Conservation (phyloP, 768 basidiomycete species). For the Auricularia heimuer region DNA sequence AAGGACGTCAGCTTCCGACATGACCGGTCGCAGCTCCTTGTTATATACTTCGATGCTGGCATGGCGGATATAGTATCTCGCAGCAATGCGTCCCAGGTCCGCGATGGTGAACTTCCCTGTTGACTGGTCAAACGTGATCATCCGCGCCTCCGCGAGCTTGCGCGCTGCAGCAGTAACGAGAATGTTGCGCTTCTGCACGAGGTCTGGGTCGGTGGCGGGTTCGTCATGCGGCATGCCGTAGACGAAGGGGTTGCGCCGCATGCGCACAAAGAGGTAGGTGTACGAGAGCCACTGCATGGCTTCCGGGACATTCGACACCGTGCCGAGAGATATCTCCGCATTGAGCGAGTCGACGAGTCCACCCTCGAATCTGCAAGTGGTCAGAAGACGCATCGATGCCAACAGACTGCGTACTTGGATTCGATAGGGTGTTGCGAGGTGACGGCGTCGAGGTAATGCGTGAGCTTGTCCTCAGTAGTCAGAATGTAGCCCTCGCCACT, state of each 20-base stretch:
- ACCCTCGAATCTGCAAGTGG: constrained; percentile 45
- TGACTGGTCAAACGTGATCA: constrained; percentile 67
- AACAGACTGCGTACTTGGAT: constrained; percentile 55
- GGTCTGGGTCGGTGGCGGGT: constrained; percentile 56
- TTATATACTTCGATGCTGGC: constrained; percentile 84
- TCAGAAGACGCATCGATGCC: neutral
- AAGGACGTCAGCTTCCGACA: constrained; percentile 91
- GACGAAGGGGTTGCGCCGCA: constrained; percentile 81
- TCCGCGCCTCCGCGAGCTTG: constrained; percentile 56
- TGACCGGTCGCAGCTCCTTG: constrained; percentile 58
- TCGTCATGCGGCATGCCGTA: constrained; percentile 74
- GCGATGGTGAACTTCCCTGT: constrained; percentile 58
- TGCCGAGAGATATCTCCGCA: constrained; percentile 90
- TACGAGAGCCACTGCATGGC: constrained; percentile 94
- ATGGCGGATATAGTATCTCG: constrained; percentile 89
- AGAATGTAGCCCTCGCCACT: constrained; percentile 98
- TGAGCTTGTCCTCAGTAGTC: constrained; percentile 85
- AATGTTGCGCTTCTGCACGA: constrained; percentile 58
- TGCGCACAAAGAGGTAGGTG: constrained; percentile 91
- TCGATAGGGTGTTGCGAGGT: constrained; percentile 91
- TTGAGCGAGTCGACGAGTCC: constrained; percentile 90
- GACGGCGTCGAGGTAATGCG: constrained; percentile 81
- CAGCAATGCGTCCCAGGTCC: constrained; percentile 93
- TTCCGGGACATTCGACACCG: constrained; percentile 78
- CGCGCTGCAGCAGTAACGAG: constrained; percentile 59